These are phyloP conservation scores for Camelina sativa DNA, from an alignment of 345 rosid genomes.

Conservation along the genomic window DNA sequence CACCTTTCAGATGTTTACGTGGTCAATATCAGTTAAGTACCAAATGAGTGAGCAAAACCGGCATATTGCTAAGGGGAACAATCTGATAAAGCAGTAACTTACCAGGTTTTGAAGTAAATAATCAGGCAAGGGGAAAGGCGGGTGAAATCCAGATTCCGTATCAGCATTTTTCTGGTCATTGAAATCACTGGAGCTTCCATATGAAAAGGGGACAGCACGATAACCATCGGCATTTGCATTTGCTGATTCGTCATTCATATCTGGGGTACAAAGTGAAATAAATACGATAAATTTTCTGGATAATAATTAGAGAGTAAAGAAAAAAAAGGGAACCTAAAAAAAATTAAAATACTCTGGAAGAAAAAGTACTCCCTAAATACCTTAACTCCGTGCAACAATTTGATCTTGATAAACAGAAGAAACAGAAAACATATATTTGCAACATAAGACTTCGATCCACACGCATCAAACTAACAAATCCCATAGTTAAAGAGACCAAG, in stretches of 20 bases:
- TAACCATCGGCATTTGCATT: slow-evolving; percentile 48
- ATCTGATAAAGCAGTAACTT: slow-evolving; percentile 48
- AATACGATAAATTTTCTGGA: slow-evolving; percentile 27
- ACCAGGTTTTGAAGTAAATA: slow-evolving; percentile 74
- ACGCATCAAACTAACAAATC: background rate
- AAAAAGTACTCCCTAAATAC: background rate
- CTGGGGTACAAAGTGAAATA: slow-evolving; percentile 37
- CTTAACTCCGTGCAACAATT: background rate
- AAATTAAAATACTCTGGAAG: background rate
- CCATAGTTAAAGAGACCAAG: slow-evolving; percentile 1
- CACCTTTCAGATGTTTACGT: slow-evolving; percentile 67
- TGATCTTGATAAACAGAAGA: background rate
- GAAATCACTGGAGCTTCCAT: slow-evolving; percentile 62
- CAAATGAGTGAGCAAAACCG: slow-evolving; percentile 48
- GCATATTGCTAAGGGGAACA: slow-evolving; percentile 33
- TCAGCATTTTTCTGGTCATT: slow-evolving; percentile 50
- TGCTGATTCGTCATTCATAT: slow-evolving; percentile 53
- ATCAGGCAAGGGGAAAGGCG: slow-evolving; percentile 80
- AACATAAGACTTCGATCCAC: slow-evolving; percentile 13
- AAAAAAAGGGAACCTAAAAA: background rate
- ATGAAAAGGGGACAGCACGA: slow-evolving; percentile 71
- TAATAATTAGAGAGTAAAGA: background rate
- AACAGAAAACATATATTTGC: background rate
- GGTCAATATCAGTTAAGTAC: slow-evolving; percentile 58
- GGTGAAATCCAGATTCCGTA: slow-evolving; percentile 62